Evolutionary conservation across 768 basidiomycete species (phyloP), one percentile per base, ranked within the genome.

Genomic region (Tulasnella sp.): DNA sequence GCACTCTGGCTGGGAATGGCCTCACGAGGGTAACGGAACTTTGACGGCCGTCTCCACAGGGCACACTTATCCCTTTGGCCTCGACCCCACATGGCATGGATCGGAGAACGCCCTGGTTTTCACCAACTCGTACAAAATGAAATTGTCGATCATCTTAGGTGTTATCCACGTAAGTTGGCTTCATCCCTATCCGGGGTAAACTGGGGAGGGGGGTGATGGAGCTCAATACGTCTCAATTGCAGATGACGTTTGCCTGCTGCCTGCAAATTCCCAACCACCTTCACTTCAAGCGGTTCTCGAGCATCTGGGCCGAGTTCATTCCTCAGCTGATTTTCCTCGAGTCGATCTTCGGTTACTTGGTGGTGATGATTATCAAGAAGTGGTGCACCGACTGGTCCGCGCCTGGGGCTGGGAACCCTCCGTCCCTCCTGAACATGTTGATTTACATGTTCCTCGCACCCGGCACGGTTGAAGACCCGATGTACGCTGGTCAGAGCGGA

Each of bases 81-180:
- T 99, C 81, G 98, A 99, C 85, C 96, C 96, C 75, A 92, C 87
- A 74, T 99, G 98, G 98, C 96, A 98, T 84, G 95, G 92, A 27
- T 89, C 97, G 7, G 94, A 95, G 82, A 99, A 99, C 84, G 88
- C 88, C 1, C 89, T 99, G 80, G 92, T 98, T 62, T 99, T 99
- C 86, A 93, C 93, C 76, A 99, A 99, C 86, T 98, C 97, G 52
- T 97, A 97, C 88, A 99, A 99, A 91, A 99, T 99, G 98, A 99
- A 99, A 88, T 96, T 99, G 95, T 94, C 95, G 31, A 92, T 99
- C 83, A 91, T 99, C 46, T 86, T 99, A 76, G 98, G 98, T 85
- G 97, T 99, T 82, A 93, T 94, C 80, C 97, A 99, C 85, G 97
- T 98, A 87, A 82, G 92, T 86, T 75, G 73, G 71, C 72, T 48